Conservation (phyloP, 495 filamentous ascomycete species). For the Copromyces sp. region DNA sequence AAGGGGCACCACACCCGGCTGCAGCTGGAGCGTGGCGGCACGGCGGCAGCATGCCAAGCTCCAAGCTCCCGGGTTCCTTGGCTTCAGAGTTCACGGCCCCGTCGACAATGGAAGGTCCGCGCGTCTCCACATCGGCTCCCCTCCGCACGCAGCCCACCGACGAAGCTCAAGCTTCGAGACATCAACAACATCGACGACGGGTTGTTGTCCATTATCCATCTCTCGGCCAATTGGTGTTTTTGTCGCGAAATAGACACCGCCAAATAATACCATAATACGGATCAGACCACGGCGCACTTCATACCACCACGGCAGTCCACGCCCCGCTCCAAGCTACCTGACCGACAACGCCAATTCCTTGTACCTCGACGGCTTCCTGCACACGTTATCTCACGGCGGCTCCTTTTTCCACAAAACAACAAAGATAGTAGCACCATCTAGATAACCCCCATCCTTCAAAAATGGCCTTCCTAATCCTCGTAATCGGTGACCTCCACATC, state of each 20-base stretch:
- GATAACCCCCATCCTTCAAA: constrained; percentile 1
- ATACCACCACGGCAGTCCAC: neutral
- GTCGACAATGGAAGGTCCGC: neutral
- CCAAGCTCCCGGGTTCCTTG: neutral
- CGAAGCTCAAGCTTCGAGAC: neutral
- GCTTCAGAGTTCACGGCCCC: neutral
- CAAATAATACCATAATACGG: neutral
- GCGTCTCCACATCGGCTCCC: neutral
- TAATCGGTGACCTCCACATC: constrained; percentile 96
- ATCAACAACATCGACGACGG: neutral
- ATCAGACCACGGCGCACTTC: neutral
- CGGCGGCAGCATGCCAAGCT: neutral
- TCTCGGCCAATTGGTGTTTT: neutral
- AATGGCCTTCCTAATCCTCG: constrained; percentile 57
- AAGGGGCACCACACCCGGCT: neutral
- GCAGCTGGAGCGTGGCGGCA: neutral
- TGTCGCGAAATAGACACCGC: neutral
- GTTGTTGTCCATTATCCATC: neutral
- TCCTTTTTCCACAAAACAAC: neutral
- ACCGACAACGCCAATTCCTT: neutral
- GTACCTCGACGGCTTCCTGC: neutral
- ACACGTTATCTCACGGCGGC: neutral
- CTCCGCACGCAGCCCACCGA: neutral
- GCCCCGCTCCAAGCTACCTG: neutral
- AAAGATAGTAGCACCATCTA: neutral